Conservation (phyloP, 2,329 filamentous ascomycete genomes). For the Oidium heveae region DNA sequence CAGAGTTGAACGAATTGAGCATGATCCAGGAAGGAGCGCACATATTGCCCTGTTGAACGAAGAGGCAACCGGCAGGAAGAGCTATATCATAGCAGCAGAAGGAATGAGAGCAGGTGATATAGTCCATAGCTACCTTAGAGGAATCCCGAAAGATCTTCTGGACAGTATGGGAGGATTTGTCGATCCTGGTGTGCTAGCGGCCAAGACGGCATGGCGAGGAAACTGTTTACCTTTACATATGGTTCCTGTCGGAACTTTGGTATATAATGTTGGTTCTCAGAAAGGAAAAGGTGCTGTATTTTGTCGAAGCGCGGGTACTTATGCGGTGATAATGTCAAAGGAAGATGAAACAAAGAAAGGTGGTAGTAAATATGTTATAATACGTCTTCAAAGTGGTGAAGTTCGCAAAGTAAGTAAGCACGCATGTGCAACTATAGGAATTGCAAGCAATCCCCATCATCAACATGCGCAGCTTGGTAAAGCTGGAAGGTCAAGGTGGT, state of each 20-base stretch:
- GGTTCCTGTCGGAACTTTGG: slow-evolving; percentile 78
- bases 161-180: slow-evolving; percentile 79
- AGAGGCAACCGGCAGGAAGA: slow-evolving; percentile 46
- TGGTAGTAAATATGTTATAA: slow-evolving; percentile 52
- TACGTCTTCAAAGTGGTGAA: slow-evolving; percentile 80
- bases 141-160: slow-evolving; percentile 68
- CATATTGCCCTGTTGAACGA: slow-evolving; percentile 75
- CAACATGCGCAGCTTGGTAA: slow-evolving; percentile 85
- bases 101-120: slow-evolving; percentile 79
- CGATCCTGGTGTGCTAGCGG: slow-evolving; percentile 86
- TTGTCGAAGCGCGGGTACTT: slow-evolving; percentile 84
- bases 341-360: slow-evolving; percentile 45
- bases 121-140: slow-evolving; percentile 73
- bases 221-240: slow-evolving; percentile 92
- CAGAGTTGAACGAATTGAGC: slow-evolving; percentile 78
- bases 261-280: slow-evolving; percentile 70
- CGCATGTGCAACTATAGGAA: slow-evolving; percentile 81
- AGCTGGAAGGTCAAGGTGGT: slow-evolving; percentile 76
- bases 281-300: slow-evolving; percentile 59
- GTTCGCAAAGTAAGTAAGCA: slow-evolving; percentile 72
- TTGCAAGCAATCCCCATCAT: slow-evolving; percentile 80
- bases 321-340: slow-evolving; percentile 70
- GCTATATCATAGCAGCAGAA: slow-evolving; percentile 87
- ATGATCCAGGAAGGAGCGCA: slow-evolving; percentile 78
- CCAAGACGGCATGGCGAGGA: slow-evolving; percentile 78